phyloP scores from a whole-genome alignment of 495 filamentous ascomycete genomes.

The Neurospora tetraspora region DNA sequence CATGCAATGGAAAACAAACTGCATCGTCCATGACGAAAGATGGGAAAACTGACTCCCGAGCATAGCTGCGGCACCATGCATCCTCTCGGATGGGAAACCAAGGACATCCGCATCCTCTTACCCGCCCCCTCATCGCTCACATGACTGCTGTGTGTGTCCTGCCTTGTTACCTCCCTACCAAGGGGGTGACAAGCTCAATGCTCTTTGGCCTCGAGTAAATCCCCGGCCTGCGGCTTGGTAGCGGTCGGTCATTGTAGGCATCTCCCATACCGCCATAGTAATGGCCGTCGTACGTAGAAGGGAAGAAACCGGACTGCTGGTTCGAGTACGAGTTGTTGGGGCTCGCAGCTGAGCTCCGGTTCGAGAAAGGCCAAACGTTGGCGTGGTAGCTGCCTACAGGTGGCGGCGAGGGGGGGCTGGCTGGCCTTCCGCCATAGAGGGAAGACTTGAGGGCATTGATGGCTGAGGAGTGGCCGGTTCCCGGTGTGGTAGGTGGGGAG shows the following conservation, averaged over 20 bases:
- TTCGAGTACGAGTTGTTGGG: conserved; percentile 37
- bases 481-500: conserved; percentile 34
- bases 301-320: conserved; percentile 24
- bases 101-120: neutral
- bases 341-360: conserved; percentile 33
- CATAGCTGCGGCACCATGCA: neutral
- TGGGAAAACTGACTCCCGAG: neutral
- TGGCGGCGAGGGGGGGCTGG: conserved; percentile 35
- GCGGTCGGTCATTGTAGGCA: conserved; percentile 32
- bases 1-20: neutral
- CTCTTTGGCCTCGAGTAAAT: conserved; percentile 40
- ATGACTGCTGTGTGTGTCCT: neutral
- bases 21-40: neutral
- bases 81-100: neutral
- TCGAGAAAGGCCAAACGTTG: conserved; percentile 33
- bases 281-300: conserved; percentile 37
- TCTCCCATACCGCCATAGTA: conserved; percentile 21
- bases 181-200: conserved; percentile 41
- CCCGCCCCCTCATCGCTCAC: neutral
- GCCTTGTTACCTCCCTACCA: conserved; percentile 29
- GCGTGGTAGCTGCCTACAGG: conserved; percentile 17
- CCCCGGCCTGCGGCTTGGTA: conserved; percentile 32
- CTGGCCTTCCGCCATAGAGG: conserved; percentile 21
- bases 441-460: conserved; percentile 36
- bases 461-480: conserved; percentile 25